Percentiles rank a stretch among this genome's conserved stretches.
phyloP scores from a whole-genome alignment of 805 yeast genomes.

The Monosporozyma unispora region DNA sequence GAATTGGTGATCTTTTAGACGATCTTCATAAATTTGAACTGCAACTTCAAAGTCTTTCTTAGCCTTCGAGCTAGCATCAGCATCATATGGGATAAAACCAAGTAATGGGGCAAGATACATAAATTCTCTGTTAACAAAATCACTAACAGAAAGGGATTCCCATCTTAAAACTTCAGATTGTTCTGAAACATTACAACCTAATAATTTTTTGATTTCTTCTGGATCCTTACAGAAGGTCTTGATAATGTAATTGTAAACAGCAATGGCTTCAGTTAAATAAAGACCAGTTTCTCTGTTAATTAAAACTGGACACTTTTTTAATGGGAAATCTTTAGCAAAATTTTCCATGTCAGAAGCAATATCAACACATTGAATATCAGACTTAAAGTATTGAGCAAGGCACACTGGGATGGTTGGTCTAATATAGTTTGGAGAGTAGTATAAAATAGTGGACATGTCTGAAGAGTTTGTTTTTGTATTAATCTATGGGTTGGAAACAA shows the following conservation, averaged over 20 bases:
- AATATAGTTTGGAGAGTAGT: constrained; percentile 36
- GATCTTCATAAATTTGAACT: constrained; percentile 42
- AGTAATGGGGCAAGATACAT: constrained; percentile 42
- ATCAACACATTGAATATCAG: constrained; percentile 48
- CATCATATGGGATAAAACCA: constrained; percentile 68
- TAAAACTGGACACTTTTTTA: constrained; percentile 56
- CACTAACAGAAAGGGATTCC: constrained; percentile 67
- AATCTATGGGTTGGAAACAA: not conserved
- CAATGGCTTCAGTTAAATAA: constrained; percentile 60
- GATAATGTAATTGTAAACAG: constrained; percentile 44
- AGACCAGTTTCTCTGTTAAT: constrained; percentile 57
- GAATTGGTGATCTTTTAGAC: constrained; percentile 51
- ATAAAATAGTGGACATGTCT: constrained; percentile 37
- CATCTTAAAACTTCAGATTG: constrained; percentile 50
- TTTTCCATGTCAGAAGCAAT: constrained; percentile 15
- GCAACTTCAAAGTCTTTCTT: constrained; percentile 32
- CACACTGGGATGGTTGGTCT: constrained; percentile 32
- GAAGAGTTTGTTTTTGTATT: not conserved
- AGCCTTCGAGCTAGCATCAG: constrained; percentile 45
- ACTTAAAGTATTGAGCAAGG: constrained; percentile 47
- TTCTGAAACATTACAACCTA: constrained; percentile 41
- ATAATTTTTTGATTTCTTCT: constrained; percentile 34
- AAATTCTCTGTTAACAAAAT: constrained; percentile 43
- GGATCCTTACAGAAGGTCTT: constrained; percentile 27
- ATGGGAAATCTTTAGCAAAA: constrained; percentile 48